Conservation (phyloP, 2,329 filamentous ascomycete species). For the Fusarium continuum region DNA sequence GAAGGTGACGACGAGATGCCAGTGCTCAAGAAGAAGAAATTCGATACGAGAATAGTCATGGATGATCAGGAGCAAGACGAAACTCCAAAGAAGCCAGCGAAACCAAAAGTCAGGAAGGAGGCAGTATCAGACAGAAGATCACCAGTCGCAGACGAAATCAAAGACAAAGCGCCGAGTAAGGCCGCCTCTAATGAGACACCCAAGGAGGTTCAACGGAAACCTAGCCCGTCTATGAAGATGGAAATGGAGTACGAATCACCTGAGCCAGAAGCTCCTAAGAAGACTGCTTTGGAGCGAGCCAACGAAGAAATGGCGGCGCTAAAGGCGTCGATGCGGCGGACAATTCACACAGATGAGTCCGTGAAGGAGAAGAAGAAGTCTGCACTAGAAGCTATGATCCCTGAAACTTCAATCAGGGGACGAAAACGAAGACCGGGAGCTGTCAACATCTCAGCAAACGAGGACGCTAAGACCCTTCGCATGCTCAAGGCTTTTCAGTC, state of each 20-base stretch:
- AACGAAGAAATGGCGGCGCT: constrained; percentile 84
- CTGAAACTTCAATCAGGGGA: constrained; percentile 73
- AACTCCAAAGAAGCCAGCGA: constrained; percentile 41
- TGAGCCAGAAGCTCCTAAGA: constrained; percentile 48
- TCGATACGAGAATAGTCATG: constrained; percentile 78
- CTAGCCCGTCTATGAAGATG: constrained; percentile 20
- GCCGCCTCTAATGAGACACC: background rate
- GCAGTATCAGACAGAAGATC: constrained; percentile 35
- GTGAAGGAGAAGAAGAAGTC: constrained; percentile 70
- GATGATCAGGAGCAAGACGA: constrained; percentile 53
- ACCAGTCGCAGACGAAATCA: constrained; percentile 21
- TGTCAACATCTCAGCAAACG: constrained; percentile 58
- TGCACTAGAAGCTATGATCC: constrained; percentile 77
- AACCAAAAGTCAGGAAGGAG: constrained; percentile 46
- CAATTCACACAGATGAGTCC: constrained; percentile 57
- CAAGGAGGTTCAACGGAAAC: constrained; percentile 17
- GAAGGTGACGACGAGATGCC: constrained; percentile 65
- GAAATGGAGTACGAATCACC: constrained; percentile 32
- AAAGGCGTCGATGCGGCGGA: constrained; percentile 83
- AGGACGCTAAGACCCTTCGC: constrained; percentile 72
- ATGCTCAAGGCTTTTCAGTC: constrained; percentile 82
- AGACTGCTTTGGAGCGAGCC: constrained; percentile 70
- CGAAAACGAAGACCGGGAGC: constrained; percentile 73
- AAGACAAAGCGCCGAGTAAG: constrained; percentile 2
- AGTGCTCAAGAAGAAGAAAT: constrained; percentile 78